Evolutionary conservation across 495 filamentous ascomycete species (phyloP), one percentile per base, ranked within the genome.

Genomic region (Penicillium crystallinum): DNA sequence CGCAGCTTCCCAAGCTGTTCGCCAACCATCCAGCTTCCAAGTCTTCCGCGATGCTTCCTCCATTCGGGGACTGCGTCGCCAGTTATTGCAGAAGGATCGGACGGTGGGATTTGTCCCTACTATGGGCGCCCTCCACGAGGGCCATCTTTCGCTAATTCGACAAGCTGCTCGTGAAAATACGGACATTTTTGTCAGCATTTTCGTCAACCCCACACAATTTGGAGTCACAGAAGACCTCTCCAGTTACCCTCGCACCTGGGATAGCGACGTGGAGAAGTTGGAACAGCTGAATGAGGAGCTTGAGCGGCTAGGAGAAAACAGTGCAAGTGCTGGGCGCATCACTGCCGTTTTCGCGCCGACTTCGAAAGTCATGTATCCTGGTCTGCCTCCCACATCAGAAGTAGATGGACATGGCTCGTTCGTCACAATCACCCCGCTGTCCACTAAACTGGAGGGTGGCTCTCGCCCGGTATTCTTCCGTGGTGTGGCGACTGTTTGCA

Each of bases 141-240:
- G 93, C 22, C 93, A 98, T 66, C 70, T 97, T 29, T 87, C 88
- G 11, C 76, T 97, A 6, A 88, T 96, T 61, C 90, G 91, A 29
- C 78, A 85, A 56, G 93, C 93, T 6, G 95, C 91, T 0, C 68
- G 76, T 48, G 89, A 95, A 63, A 93, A 91, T 69, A 83, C 86
- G 52, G 78, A 87, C 56, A 84, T 97, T 43, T 84, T 96, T 49
- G 88, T 97, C 36, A 87, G 83, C 63, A 86, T 97, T 62, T 98
- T 88, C 63, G 89, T 98, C 59, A 98, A 98, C 65, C 93, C 93
- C 6, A 92, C 95, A 1, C 93, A 97, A 73, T 98, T 98, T 64
- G 92, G 91, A 5, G 76, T 91, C 11, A 83, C 82, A 46, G 93
- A 98, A 65, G 93, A 98, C 59, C 74, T 98, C 9, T 80, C 76